Percentiles rank a stretch among this genome's conserved stretches.
These are phyloP conservation scores for Strobilomyces dryophilus DNA, from an alignment of 768 basidiomycete genomes.

Conservation along the genomic window DNA sequence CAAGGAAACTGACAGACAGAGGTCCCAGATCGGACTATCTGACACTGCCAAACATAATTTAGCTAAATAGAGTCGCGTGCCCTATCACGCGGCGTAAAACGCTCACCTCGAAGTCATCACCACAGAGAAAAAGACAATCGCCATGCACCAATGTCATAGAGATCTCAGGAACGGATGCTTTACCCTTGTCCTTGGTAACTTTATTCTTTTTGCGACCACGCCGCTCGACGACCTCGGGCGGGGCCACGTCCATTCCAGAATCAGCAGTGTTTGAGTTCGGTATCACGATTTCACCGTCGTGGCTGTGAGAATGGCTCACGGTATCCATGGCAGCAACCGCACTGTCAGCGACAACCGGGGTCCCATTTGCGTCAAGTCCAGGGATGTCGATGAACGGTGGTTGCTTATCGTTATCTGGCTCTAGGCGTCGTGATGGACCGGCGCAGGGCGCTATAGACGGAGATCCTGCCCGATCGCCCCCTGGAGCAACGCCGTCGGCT, in stretches of 20 bases:
- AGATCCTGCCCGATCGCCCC: conserved; percentile 6
- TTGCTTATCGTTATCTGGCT: neutral
- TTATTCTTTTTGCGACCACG: conserved; percentile 17
- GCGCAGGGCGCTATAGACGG: neutral
- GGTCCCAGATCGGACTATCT: conserved; percentile 28
- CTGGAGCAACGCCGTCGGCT: conserved; percentile 8
- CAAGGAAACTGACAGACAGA: conserved; percentile 26
- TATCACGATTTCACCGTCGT: neutral
- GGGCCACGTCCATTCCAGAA: neutral
- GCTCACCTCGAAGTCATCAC: conserved; percentile 41
- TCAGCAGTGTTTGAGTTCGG: neutral
- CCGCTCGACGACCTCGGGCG: conserved; percentile 1
- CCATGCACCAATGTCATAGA: conserved; percentile 38
- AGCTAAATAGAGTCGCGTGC: neutral
- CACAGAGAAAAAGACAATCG: conserved; percentile 33
- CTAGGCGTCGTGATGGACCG: neutral
- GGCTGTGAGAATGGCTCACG: neutral
- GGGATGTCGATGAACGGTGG: neutral
- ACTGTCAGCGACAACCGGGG: conserved; percentile 1
- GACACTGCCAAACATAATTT: conserved; percentile 17
- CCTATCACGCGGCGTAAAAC: neutral
- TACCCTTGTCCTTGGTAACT: conserved; percentile 13
- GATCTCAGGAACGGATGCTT: conserved; percentile 16
- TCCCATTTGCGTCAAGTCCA: neutral
- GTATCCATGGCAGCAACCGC: conserved; percentile 11